phyloP scores from a whole-genome alignment of 1,284 basidiomycete species.

The Omphalotus olearius region DNA sequence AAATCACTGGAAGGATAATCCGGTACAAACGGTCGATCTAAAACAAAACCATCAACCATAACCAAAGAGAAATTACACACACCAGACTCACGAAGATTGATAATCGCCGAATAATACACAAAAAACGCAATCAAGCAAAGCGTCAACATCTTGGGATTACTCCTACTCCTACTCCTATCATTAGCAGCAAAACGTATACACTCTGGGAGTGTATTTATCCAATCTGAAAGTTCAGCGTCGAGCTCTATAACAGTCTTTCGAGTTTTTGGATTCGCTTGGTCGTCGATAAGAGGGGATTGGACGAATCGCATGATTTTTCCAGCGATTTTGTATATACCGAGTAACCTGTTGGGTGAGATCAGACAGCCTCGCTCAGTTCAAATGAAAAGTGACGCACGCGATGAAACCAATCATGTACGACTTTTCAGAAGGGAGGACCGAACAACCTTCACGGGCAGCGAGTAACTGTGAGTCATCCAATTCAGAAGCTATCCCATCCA shows the following conservation, averaged over 20 bases:
- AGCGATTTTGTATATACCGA: slow-evolving; percentile 18
- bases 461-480: slow-evolving; percentile 16
- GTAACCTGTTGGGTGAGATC: slow-evolving; percentile 8
- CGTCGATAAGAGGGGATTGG: slow-evolving; percentile 17
- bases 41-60: too few relatives aligned
- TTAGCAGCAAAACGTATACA: slow-evolving; percentile 15
- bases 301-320: slow-evolving; percentile 18
- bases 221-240: slow-evolving; percentile 14
- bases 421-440: background rate
- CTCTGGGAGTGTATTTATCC: slow-evolving; percentile 15
- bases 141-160: slow-evolving; percentile 15
- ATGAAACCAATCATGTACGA: slow-evolving; percentile 19
- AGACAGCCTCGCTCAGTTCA: too few relatives aligned
- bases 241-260: slow-evolving; percentile 10
- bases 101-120: slow-evolving; percentile 19
- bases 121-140: slow-evolving; percentile 19
- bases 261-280: slow-evolving; percentile 11
- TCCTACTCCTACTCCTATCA: background rate
- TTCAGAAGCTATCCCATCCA: slow-evolving; percentile 11
- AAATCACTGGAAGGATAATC: slow-evolving; percentile 15
- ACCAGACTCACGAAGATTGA: slow-evolving; percentile 19
- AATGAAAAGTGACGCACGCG: slow-evolving; percentile 18
- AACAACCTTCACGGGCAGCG: slow-evolving; percentile 7
- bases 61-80: background rate
- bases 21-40: slow-evolving; percentile 21